Base-by-base conservation (phyloP, 1,139 yeast species). In the Zygosaccharomyces pseudobailii region DNA sequence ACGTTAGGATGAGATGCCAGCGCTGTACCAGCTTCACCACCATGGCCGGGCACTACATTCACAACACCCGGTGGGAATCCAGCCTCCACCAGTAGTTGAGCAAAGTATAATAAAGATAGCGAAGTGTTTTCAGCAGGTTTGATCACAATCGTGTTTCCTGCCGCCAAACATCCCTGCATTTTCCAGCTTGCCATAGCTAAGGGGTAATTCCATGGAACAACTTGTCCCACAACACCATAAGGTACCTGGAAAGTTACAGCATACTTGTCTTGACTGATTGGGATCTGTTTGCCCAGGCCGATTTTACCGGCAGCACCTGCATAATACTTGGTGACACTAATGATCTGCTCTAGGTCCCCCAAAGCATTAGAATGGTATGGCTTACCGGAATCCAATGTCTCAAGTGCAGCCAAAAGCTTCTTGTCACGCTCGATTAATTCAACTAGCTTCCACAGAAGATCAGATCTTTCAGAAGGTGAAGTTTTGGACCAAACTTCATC, bases 301-400 rank as follows among this genome's bases (percentile, higher is more conserved):
- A 83, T 74, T 71, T 88, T 88, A 69, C 85, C 95, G 40, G 95
- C 90, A 81, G 87, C 84, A 44, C 96, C 96, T 22, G 92, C 95
- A 66, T 78, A 78, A 75, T 84, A 72, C 72, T 83, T 74, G 72
- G 83, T 71, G 65, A 84, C 71, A 61, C 78, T 70, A 64, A 84
- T 62, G 66, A 82, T 71, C 70, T 79, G 70, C 63, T 74, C 79
- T 45, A 88, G 72, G 63, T 88, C 96, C 51, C 70, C 78, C 45
- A 69, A 59, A 8, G 83, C 77, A 58, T 79, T 79, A 47, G 73
- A 68, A 46, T 69, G 67, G 52, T 70, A 62, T 38, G 87, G 84
- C 64, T 83, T 83, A 40, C 89, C 89, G 13, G 83, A 71, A 61
- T 83, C 87, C 50, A 78, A 62, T 21, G 86, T 77, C 66, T 83